Evolutionary conservation across 768 basidiomycete genomes (phyloP).

Genomic region (Amanita rimosa): DNA sequence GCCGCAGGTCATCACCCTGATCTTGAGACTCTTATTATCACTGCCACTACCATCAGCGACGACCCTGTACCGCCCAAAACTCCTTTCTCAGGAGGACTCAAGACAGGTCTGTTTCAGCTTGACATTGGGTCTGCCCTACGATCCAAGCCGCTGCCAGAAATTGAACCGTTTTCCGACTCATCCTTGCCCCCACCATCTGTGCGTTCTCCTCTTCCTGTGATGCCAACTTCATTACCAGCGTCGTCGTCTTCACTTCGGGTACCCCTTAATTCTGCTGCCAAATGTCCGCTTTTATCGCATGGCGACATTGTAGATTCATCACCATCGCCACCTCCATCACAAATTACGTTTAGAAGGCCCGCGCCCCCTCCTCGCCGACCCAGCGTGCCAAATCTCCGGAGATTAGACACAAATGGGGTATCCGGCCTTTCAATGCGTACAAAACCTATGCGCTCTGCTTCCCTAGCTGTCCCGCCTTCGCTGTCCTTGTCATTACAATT

Average conservation of each 20-base stretch:
- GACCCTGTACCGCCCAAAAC: slow-evolving; percentile 6
- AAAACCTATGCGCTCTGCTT: slow-evolving; percentile 45
- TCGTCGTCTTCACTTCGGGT: slow-evolving; percentile 15
- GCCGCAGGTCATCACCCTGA: slow-evolving; percentile 47
- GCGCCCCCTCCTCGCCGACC: slow-evolving; percentile 42
- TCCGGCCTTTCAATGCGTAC: slow-evolving; percentile 55
- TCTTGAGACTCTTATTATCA: slow-evolving; percentile 40
- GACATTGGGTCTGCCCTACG: slow-evolving; percentile 46
- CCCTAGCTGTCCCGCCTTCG: slow-evolving; percentile 42
- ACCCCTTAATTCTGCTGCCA: slow-evolving; percentile 7
- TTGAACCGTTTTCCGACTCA: slow-evolving; percentile 35
- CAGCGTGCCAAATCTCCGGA: slow-evolving; percentile 50
- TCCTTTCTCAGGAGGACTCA: slow-evolving; percentile 9
- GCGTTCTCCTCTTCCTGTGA: slow-evolving; percentile 43
- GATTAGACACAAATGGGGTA: slow-evolving; percentile 48
- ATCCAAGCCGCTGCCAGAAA: slow-evolving; percentile 41
- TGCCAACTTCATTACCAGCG: slow-evolving; percentile 28
- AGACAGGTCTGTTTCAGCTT: slow-evolving; percentile 53
- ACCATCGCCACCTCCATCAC: slow-evolving; percentile 61
- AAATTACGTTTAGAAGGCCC: slow-evolving; percentile 39
- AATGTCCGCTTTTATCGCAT: slow-evolving; percentile 5
- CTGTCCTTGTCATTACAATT: slow-evolving; percentile 22
- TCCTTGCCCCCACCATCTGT: slow-evolving; percentile 24
- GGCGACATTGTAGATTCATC: slow-evolving; percentile 29
- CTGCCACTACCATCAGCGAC: slow-evolving; percentile 19